phyloP scores from a whole-genome alignment of 257 asterid species.

The Gentiana straminea region DNA sequence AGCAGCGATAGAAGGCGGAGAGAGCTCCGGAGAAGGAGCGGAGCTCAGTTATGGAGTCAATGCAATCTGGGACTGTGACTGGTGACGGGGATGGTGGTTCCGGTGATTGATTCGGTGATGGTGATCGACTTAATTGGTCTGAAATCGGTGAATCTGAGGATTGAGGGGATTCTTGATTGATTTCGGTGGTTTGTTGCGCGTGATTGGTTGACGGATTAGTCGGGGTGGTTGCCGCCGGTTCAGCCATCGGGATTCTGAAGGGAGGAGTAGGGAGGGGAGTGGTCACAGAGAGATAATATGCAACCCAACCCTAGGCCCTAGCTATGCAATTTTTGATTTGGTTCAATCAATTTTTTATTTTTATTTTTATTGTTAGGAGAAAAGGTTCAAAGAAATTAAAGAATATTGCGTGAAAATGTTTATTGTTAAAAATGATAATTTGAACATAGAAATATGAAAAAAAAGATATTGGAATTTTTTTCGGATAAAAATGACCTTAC shows the following conservation, averaged over 20 bases:
- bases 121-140: conserved; percentile 1
- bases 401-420: too few relatives aligned
- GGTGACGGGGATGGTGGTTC: conserved; percentile 15
- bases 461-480: too few relatives aligned
- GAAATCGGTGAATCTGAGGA: conserved; percentile 3
- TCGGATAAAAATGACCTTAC: too few relatives aligned
- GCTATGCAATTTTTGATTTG: too few relatives aligned
- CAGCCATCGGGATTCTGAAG: conserved; percentile 11
- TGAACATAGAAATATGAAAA: too few relatives aligned
- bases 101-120: conserved; percentile 9
- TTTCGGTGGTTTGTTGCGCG: background rate
- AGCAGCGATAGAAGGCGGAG: conserved; percentile 41
- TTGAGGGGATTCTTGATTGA: conserved; percentile 8
- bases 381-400: too few relatives aligned
- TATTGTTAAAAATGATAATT: too few relatives aligned
- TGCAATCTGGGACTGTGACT: conserved; percentile 10
- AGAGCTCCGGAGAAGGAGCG: conserved; percentile 40
- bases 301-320: too few relatives aligned
- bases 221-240: conserved; percentile 9
- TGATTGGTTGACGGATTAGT: conserved; percentile 4
- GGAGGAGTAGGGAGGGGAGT: too few relatives aligned
- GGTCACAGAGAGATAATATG: too few relatives aligned
- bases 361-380: too few relatives aligned
- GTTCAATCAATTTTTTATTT: too few relatives aligned
- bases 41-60: conserved; percentile 29